Evolutionary conservation across 768 basidiomycete species (phyloP).

Genomic region (Mycena rebaudengoi): DNA sequence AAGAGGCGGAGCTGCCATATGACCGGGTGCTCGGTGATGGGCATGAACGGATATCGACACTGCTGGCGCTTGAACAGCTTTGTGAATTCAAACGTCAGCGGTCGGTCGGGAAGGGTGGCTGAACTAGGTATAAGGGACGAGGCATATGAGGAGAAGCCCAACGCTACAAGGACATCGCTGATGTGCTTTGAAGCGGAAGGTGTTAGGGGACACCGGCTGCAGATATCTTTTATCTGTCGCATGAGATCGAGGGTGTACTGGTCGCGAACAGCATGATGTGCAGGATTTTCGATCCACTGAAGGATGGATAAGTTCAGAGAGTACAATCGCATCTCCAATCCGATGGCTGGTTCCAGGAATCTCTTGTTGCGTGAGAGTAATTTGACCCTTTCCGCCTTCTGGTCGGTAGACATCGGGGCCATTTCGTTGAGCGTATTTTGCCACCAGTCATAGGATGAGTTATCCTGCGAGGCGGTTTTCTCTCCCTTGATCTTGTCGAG

Average conservation of each 20-base stretch:
- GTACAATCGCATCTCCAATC: slow-evolving; percentile 61
- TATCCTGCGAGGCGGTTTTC: slow-evolving; percentile 51
- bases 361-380: slow-evolving; percentile 56
- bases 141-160: slow-evolving; percentile 58
- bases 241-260: slow-evolving; percentile 55
- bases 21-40: slow-evolving; percentile 61
- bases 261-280: slow-evolving; percentile 50
- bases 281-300: slow-evolving; percentile 59
- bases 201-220: slow-evolving; percentile 46
- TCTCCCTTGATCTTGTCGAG: slow-evolving; percentile 54
- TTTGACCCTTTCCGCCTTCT: slow-evolving; percentile 44
- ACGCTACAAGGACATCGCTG: slow-evolving; percentile 45
- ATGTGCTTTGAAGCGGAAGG: slow-evolving; percentile 45
- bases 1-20: slow-evolving; percentile 76
- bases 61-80: slow-evolving; percentile 59
- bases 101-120: slow-evolving; percentile 31
- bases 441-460: slow-evolving; percentile 61
- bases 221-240: slow-evolving; percentile 56
- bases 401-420: slow-evolving; percentile 38
- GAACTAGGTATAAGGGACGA: slow-evolving; percentile 28
- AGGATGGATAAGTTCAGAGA: slow-evolving; percentile 59
- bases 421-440: slow-evolving; percentile 52
- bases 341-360: slow-evolving; percentile 51
- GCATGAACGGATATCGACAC: slow-evolving; percentile 60
- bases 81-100: slow-evolving; percentile 59